Conservation (phyloP, 768 basidiomycete genomes). For the Psilocybe sp. region DNA sequence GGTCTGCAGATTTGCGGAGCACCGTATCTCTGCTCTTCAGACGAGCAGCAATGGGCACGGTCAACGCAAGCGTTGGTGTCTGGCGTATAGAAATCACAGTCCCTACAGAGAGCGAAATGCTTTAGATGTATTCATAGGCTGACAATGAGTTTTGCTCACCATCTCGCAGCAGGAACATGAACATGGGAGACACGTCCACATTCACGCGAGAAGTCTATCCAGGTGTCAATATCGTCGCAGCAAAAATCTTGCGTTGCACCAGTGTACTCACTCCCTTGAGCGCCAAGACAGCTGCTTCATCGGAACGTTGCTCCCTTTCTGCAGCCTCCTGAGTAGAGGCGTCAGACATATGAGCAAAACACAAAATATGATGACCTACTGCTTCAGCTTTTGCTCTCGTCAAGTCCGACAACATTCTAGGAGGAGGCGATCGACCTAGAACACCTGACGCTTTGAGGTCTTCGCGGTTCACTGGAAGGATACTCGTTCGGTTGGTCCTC, state of each 20-base stretch:
- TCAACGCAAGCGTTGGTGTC: constrained; percentile 43
- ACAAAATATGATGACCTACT: not conserved
- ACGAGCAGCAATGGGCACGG: constrained; percentile 55
- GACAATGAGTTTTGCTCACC: constrained; percentile 34
- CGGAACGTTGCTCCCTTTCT: constrained; percentile 15
- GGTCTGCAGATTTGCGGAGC: constrained; percentile 60
- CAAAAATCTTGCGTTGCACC: not conserved
- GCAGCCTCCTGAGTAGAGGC: constrained; percentile 4
- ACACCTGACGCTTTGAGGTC: too few species aligned
- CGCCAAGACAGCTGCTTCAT: constrained; percentile 26
- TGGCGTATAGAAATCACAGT: constrained; percentile 62
- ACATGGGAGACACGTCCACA: constrained; percentile 60
- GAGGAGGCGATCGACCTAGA: too few species aligned
- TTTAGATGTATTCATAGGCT: not conserved
- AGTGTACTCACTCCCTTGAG: constrained; percentile 22
- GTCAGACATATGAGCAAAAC: not conserved
- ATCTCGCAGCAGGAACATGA: constrained; percentile 64
- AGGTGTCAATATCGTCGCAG: not conserved
- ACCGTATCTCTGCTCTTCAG: constrained; percentile 57
- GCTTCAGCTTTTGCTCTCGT: too few species aligned
- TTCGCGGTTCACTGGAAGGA: not conserved
- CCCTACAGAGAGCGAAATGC: constrained; percentile 30
- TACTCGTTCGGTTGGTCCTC: constrained; percentile 21
- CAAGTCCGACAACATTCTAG: too few species aligned
- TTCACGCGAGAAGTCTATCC: constrained; percentile 53